phyloP scores from a whole-genome alignment of 345 rosid genomes.

The Salix arbutifolia region DNA sequence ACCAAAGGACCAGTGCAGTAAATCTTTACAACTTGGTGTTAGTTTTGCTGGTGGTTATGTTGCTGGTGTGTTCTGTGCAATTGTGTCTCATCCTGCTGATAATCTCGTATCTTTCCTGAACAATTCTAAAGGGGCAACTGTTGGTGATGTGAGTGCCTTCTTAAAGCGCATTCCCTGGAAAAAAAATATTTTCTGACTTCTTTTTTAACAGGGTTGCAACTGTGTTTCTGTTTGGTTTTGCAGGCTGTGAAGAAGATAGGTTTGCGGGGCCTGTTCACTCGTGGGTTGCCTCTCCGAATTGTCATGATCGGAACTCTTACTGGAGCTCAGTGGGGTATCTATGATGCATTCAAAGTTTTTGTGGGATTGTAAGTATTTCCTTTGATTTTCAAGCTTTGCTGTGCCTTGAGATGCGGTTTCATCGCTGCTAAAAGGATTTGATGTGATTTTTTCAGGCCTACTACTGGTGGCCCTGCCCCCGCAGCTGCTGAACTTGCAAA shows the following conservation, averaged over 20 bases:
- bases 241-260: constrained; percentile 99
- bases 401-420: background rate
- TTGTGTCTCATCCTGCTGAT: constrained; percentile 94
- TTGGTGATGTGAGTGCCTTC: constrained; percentile 69
- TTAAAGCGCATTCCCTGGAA: background rate
- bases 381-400: background rate
- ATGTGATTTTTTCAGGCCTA: constrained; percentile 58
- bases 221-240: background rate
- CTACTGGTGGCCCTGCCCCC: constrained; percentile 80
- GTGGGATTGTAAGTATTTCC: constrained; percentile 84
- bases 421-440: background rate
- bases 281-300: constrained; percentile 96
- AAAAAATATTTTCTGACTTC: background rate
- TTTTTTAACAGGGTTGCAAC: background rate
- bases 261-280: constrained; percentile 82
- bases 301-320: constrained; percentile 99
- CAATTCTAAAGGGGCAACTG: constrained; percentile 96
- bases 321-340: constrained; percentile 95
- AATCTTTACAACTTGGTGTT: constrained; percentile 71
- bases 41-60: constrained; percentile 94
- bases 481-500: constrained; percentile 37
- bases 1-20: constrained; percentile 89
- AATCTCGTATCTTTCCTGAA: constrained; percentile 95
- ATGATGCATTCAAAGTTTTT: constrained; percentile 93
- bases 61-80: constrained; percentile 87